Conservation (phyloP, 78 protist genomes). For the Pirum gemmata region DNA sequence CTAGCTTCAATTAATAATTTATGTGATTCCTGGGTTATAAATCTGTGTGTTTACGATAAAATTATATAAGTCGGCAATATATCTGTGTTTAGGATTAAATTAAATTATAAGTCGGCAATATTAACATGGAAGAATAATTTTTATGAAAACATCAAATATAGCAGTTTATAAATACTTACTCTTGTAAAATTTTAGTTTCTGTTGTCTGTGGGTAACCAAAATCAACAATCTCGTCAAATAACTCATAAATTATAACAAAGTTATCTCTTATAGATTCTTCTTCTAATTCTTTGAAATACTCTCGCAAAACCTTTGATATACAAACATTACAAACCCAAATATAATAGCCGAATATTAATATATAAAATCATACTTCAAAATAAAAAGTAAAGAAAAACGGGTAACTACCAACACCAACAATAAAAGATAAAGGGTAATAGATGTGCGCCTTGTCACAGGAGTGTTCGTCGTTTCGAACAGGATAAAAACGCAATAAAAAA, state of each 20-base stretch:
- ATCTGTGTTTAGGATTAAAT: too few relatives aligned
- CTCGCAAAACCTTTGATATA: slow-evolving; percentile 55
- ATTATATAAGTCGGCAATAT: neutral
- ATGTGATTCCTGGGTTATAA: slow-evolving; percentile 86
- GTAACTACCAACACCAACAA: too few relatives aligned
- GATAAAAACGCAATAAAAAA: too few relatives aligned
- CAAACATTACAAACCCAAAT: too few relatives aligned
- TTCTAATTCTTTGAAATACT: slow-evolving; percentile 79
- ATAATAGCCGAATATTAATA: too few relatives aligned
- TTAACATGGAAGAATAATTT: neutral
- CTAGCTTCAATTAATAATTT: slow-evolving; percentile 45
- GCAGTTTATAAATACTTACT: slow-evolving; percentile 35
- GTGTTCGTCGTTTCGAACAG: too few relatives aligned
- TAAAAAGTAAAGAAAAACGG: too few relatives aligned
- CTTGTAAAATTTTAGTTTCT: slow-evolving; percentile 68
- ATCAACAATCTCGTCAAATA: slow-evolving; percentile 97
- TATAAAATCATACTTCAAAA: too few relatives aligned
- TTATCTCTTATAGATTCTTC: slow-evolving; percentile 95
- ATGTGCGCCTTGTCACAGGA: too few relatives aligned
- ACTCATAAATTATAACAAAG: slow-evolving; percentile 93
- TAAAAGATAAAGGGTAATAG: too few relatives aligned
- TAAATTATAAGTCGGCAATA: too few relatives aligned
- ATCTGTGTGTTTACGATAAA: too few relatives aligned
- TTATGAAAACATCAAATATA: neutral
- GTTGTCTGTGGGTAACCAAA: slow-evolving; percentile 89